These are phyloP conservation scores for Primulina huaijiensis DNA, from an alignment of 257 asterid species.

Conservation along the genomic window DNA sequence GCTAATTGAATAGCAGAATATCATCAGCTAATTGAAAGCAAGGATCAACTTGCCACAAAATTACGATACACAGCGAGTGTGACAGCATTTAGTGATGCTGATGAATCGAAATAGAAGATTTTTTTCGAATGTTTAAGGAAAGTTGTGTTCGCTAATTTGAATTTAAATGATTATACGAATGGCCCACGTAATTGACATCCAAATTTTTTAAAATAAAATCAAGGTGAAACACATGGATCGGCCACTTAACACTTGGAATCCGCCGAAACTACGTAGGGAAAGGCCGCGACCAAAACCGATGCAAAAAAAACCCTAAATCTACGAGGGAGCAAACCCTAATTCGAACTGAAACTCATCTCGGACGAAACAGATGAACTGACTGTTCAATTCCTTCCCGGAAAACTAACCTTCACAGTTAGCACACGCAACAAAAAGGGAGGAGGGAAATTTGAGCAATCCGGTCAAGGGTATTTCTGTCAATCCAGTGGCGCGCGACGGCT, in stretches of 20 bases:
- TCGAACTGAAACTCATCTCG: conserved; percentile 12
- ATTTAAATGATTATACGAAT: not conserved
- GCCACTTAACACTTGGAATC: conserved; percentile 31
- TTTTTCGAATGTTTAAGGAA: not conserved
- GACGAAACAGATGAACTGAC: conserved; percentile 27
- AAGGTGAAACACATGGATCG: conserved; percentile 35
- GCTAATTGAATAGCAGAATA: conserved; percentile 22
- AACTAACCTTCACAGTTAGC: conserved; percentile 36
- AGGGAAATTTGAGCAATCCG: conserved; percentile 29
- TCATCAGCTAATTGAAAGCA: conserved; percentile 25
- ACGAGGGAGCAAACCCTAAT: conserved; percentile 40
- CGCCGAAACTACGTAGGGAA: conserved; percentile 11
- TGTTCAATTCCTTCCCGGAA: conserved; percentile 18
- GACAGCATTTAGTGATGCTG: conserved; percentile 21
- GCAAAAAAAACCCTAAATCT: conserved; percentile 40
- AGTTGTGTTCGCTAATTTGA: not conserved
- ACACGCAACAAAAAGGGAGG: conserved; percentile 22
- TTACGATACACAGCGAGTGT: conserved; percentile 31
- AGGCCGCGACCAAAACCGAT: conserved; percentile 2
- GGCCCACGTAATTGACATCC: conserved; percentile 1
- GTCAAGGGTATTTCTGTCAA: conserved; percentile 40
- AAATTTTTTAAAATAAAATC: conserved; percentile 7
- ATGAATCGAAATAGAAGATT: conserved; percentile 2
- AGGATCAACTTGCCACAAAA: conserved; percentile 30
- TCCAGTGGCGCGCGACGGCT: conserved; percentile 23